Conservation (phyloP, 140 eudicot species). For the Cichorium intybus region DNA sequence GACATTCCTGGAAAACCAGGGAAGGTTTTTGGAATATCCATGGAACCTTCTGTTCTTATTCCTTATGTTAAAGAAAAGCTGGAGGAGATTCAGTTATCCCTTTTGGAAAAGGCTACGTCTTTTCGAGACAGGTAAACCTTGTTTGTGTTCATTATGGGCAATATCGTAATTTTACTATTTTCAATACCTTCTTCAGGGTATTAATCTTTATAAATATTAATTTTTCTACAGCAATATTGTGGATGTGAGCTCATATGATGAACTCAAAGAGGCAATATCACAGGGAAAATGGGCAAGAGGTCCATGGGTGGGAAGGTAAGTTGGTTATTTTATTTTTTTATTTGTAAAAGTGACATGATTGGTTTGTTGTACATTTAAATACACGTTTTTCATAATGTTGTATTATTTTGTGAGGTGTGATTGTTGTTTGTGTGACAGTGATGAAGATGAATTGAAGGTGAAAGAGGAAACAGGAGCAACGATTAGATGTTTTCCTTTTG, state of each 20-base stretch:
- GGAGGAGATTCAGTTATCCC: constrained; percentile 78
- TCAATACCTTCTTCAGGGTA: background rate
- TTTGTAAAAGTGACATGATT: background rate
- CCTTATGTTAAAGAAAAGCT: constrained; percentile 60
- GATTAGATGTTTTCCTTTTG: constrained; percentile 81
- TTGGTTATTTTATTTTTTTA: constrained; percentile 5
- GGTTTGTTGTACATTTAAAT: too few species aligned
- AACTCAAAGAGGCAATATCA: constrained; percentile 79
- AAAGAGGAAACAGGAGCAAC: constrained; percentile 97
- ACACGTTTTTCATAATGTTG: background rate
- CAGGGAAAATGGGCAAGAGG: constrained; percentile 99
- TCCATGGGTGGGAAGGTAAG: constrained; percentile 92
- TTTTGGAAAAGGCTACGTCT: constrained; percentile 64
- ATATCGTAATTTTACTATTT: constrained; percentile 1
- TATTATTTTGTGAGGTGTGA: too few species aligned
- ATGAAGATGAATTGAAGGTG: constrained; percentile 67
- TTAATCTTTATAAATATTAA: constrained; percentile 3
- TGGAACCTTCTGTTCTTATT: constrained; percentile 72
- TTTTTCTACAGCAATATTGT: constrained; percentile 76
- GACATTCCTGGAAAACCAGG: constrained; percentile 97
- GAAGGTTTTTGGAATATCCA: constrained; percentile 86
- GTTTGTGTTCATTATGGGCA: background rate
- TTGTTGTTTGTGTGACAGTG: constrained; percentile 34
- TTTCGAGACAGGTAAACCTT: constrained; percentile 75
- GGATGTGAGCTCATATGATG: constrained; percentile 82